Evolutionary conservation across 352 stramenopile species (phyloP), one percentile per base, ranked within the genome.

Genomic region (Hyphochytrium catenoides): DNA sequence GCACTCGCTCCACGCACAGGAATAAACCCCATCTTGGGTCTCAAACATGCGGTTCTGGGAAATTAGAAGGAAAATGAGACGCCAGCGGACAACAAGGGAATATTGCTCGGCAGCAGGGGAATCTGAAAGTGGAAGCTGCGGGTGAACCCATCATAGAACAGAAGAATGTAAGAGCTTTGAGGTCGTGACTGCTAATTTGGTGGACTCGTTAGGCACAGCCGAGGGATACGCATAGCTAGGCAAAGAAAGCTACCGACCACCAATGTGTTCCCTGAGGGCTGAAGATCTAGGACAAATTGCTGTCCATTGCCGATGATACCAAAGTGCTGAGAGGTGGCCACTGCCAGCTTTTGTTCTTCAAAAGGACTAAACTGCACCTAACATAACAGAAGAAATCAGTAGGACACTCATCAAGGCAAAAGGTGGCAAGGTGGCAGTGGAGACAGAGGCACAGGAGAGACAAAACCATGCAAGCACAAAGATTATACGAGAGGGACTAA

Each of bases 321-420:
- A 52, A 87, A 91, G 56, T 91, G 88, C 51, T 91, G 75, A 17
- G 74, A 56, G 1, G 70, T 84, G 29, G 69, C 73, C 4, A 91
- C 67, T 4, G 74, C 70, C 17, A 91, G 24, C 14, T 73, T 54
- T 28, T 74, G 74, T 41, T 87, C 74, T 27, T 74, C 47, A 40
- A 91, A 91, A 17, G 75, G 75, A 44, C 64, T 86, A 48, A 91
- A 91, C 51, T 91, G 71, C 27, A 87, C 70, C 67, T 85, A 40
- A 15, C 30, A 17, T 32, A 43, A n/a, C 40, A 24, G 12, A 17
- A 20, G 30, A 43, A 8, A 12, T 17, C 12, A 25, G 31, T 4
- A 17, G 15, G 7, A 43, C 40, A 35, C 39, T 31, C 39, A 46
- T 39, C 26, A 26, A n/a, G n/a, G n/a, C n/a, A n/a, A n/a, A n/a